Base-by-base conservation (phyloP, 306 rosid species). In the apple (Malus domestica) region DNA sequence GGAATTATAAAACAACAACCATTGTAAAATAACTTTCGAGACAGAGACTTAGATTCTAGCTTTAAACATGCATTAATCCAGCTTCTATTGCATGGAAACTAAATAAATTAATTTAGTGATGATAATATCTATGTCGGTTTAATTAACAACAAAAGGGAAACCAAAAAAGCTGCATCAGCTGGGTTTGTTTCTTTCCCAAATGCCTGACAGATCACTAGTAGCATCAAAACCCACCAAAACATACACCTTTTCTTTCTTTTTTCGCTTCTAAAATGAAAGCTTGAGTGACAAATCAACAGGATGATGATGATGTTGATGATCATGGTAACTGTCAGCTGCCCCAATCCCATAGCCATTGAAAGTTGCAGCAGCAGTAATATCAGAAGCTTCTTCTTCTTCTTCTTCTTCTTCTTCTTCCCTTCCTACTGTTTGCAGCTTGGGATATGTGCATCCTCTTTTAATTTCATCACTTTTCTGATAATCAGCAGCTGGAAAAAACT, bases 201-300 rank as follows among this genome's bases (percentile, higher is more conserved):
- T 57, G 33, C 75, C 14, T 35, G 13, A 35, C 6, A 2, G n/a
- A 63, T 63, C 19, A 63, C 8, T 2, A 30, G 23, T 7, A 20
- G 20, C 22, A 57, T 19, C 23, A 57, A 57, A 27, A 60, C 30
- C 30, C n/a, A 58, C 25, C 16, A 40, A 72, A 73, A n/a, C 44
- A 40, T 51, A 72, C 75, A 52, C 63, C 46, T 45, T 63, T 11
- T 18, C 45, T 9, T 30, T 45, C 19, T 6, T 18, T 10, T 42
- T 30, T 45, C 6, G 72, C 20, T 70, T 80, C 87, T 88, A 88
- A 84, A 38, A 80, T 7, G 87, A 94, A 80, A 95, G 97, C 84
- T 85, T 95, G 54, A 92, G 92, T 67, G 97, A 90, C 84, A 95
- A 80, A 92, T 95, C 97, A 85, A 95, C 18, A 20, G 80, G 78